Base-by-base conservation (phyloP, 192 early-diverging fungal species). In the Coemansia sp. region DNA sequence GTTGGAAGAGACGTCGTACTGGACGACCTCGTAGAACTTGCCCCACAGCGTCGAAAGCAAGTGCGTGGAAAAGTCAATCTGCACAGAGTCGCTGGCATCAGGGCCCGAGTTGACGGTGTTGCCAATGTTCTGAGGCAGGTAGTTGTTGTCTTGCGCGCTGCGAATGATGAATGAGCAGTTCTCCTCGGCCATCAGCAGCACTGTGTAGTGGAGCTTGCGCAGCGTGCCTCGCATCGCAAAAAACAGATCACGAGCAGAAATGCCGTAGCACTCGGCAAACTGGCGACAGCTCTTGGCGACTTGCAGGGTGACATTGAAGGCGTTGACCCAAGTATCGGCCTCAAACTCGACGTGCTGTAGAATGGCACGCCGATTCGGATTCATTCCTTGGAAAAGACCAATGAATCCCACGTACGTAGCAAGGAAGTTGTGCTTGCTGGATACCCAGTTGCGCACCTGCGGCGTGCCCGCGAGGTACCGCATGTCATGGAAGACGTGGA, bases 261-360 rank as follows among this genome's bases (percentile, higher is more conserved):
- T 80, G 25, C 86, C 76, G 25, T 89, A 94, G 70, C 90, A 92
- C 60, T 89, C 88, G 4, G 92, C 87, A 72, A 91, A 89, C 67
- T 91, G 90, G 7, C 92, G 84, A 47, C 91, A 92, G 64, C 89
- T 91, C 74, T 94, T 94, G 49, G 90, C 90, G 6, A 94, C 83
- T 67, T 94, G 92, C 12, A 94, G 74, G 2, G 92, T 94, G n/a
- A 94, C 87, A 60, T 94, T 95, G 77, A 96, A 95, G 1, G 94
- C 93, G 64, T 93, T 90, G 39, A 95, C 86, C 96, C 96, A 98
- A 12, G 89, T 93, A 38, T 95, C 92, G 1, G 88, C 85, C 76
- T 99, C 97, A 64, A 94, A 99, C 76, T 96, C 96, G 15, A 99
- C 89, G 67, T 99, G 97, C 37, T 89, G 86, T 9, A 88, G 82